Evolutionary conservation across 2,329 filamentous ascomycete species (phyloP).

Genomic region (Trichoderma koningiopsis): DNA sequence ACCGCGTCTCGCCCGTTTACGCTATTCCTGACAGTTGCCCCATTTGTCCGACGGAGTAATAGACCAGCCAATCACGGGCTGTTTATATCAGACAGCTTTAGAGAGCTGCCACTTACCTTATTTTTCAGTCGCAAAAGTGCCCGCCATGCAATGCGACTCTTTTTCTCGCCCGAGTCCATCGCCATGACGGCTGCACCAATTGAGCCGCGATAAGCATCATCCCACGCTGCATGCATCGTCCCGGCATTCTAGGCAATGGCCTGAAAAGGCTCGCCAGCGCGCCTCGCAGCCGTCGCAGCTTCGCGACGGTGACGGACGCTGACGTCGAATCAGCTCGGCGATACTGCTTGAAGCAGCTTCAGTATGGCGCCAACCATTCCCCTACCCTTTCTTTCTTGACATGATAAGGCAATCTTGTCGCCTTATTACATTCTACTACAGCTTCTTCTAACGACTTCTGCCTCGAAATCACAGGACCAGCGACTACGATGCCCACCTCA

Average conservation of each 20-base stretch:
- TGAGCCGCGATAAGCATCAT: background rate
- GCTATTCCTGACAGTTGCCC: background rate
- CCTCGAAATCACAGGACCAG: conserved; percentile 63
- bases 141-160: conserved; percentile 19
- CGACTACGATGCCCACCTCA: conserved; percentile 84
- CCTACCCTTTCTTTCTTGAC: background rate
- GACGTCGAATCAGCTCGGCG: conserved; percentile 56
- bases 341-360: conserved; percentile 58
- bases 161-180: conserved; percentile 10
- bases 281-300: conserved; percentile 36
- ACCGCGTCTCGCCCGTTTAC: conserved; percentile 34
- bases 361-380: conserved; percentile 39
- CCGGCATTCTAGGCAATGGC: conserved; percentile 41
- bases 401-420: no score
- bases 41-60: conserved; percentile 21
- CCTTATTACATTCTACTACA: background rate
- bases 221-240: conserved; percentile 43
- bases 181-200: conserved; percentile 15
- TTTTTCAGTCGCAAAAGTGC: conserved; percentile 1
- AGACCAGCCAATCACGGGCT: conserved; percentile 9
- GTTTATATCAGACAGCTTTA: conserved; percentile 12
- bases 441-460: conserved; percentile 1
- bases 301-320: conserved; percentile 53
- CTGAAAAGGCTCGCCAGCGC: conserved; percentile 41
- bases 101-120: background rate